Conservation (phyloP, 2,329 filamentous ascomycete genomes). For the Amauroascus verrucosus region DNA sequence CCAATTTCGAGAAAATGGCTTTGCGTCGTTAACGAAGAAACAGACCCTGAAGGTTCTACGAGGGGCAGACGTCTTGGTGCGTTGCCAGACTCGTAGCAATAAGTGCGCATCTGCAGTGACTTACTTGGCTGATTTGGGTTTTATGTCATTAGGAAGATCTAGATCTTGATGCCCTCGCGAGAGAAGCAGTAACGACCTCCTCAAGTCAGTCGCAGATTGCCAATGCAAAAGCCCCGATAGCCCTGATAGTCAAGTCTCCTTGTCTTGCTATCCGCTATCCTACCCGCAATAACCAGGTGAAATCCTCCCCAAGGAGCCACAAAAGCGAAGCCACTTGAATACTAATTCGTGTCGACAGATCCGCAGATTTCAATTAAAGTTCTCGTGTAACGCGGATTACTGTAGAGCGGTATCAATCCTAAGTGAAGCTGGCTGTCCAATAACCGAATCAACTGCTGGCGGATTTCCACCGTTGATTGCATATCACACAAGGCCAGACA, state of each 20-base stretch:
- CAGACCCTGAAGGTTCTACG: slow-evolving; percentile 29
- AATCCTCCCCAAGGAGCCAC: neutral
- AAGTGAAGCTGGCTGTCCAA: slow-evolving; percentile 34
- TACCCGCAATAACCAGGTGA: slow-evolving; percentile 24
- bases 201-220: slow-evolving; percentile 11
- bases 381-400: slow-evolving; percentile 32
- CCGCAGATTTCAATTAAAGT: slow-evolving; percentile 39
- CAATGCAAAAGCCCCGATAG: slow-evolving; percentile 26
- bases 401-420: slow-evolving; percentile 34
- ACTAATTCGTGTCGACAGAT: slow-evolving; percentile 26
- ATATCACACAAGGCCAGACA: slow-evolving; percentile 12
- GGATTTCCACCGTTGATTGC: slow-evolving; percentile 19
- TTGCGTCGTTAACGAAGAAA: slow-evolving; percentile 16
- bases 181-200: slow-evolving; percentile 14
- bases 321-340: neutral
- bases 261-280: slow-evolving; percentile 39
- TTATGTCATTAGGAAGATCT: slow-evolving; percentile 32
- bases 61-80: slow-evolving; percentile 30
- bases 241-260: slow-evolving; percentile 37
- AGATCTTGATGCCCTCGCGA: slow-evolving; percentile 28
- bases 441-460: slow-evolving; percentile 30
- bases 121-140: neutral
- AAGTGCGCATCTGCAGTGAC: neutral
- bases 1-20: slow-evolving; percentile 2
- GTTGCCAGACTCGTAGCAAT: neutral